These are phyloP conservation scores for Tolypocladium ovalisporum DNA, from an alignment of 2,329 filamentous ascomycete genomes.

Conservation along the genomic window DNA sequence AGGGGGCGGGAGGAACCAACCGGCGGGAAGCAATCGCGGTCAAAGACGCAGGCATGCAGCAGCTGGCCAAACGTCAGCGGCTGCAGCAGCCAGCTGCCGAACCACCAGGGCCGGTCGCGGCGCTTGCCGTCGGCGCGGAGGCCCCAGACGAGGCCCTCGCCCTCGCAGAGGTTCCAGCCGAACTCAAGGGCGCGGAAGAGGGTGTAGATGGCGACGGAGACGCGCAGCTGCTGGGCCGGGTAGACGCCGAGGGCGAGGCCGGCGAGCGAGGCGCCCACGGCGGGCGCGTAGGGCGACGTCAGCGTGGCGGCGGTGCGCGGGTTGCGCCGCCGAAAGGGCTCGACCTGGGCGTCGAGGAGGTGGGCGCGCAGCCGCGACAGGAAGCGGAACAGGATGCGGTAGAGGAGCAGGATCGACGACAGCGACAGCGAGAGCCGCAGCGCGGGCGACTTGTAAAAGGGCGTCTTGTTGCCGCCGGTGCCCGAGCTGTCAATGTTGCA, in stretches of 20 bases:
- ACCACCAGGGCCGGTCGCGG: conserved; percentile 66
- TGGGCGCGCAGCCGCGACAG: conserved; percentile 69
- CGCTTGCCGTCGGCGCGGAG: conserved; percentile 33
- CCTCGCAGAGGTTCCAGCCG: conserved; percentile 72
- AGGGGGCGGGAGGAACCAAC: conserved; percentile 24
- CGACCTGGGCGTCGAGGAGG: conserved; percentile 68
- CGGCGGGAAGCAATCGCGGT: conserved; percentile 60
- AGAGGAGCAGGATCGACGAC: conserved; percentile 75
- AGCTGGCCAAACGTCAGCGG: conserved; percentile 67
- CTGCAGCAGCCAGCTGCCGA: conserved; percentile 74
- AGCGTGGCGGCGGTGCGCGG: conserved; percentile 63
- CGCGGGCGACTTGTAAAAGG: conserved; percentile 54
- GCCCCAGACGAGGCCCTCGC: conserved; percentile 58
- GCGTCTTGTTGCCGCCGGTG: conserved; percentile 31
- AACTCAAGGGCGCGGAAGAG: conserved; percentile 78
- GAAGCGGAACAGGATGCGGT: conserved; percentile 84
- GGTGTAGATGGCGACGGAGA: conserved; percentile 73
- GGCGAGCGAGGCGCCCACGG: conserved; percentile 80
- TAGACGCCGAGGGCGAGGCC: conserved; percentile 74
- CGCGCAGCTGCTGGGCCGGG: conserved; percentile 53
- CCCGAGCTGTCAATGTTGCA: conserved; percentile 9
- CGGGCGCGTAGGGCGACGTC: conserved; percentile 75
- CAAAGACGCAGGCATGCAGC: conserved; percentile 65
- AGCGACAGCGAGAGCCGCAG: conserved; percentile 73
- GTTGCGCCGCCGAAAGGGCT: conserved; percentile 73